phyloP scores from a whole-genome alignment of 179 eudicot species.

The Spinacia oleracea region DNA sequence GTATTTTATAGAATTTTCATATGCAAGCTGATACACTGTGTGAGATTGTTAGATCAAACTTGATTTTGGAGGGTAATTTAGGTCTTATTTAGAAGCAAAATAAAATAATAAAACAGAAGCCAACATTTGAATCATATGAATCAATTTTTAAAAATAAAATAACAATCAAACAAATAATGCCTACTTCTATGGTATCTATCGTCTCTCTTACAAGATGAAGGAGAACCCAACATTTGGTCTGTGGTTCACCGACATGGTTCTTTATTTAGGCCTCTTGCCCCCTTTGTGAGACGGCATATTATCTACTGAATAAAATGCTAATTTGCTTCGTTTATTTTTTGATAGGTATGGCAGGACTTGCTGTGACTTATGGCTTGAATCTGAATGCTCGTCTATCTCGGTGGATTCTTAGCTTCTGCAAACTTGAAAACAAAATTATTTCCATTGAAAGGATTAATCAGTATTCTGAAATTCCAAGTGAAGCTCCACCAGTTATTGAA shows the following conservation, averaged over 20 bases:
- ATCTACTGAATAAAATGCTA: constrained; percentile 15
- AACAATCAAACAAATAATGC: too few species aligned
- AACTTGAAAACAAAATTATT: constrained; percentile 96
- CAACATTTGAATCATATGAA: neutral
- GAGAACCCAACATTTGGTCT: neutral
- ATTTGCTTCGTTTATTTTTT: constrained; percentile 17
- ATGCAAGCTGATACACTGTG: neutral
- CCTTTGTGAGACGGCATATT: neutral
- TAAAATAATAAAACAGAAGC: neutral
- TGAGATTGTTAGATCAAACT: neutral
- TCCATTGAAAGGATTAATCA: constrained; percentile 96
- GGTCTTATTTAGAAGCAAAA: neutral
- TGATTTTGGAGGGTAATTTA: neutral
- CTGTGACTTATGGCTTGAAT: constrained; percentile 93
- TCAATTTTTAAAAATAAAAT: neutral
- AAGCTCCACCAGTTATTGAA: constrained; percentile 85
- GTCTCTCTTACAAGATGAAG: neutral
- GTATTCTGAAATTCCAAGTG: constrained; percentile 81
- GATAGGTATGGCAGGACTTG: constrained; percentile 98
- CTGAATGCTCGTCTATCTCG: constrained; percentile 93
- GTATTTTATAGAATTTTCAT: constrained; percentile 1
- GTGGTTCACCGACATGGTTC: neutral
- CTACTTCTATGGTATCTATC: neutral
- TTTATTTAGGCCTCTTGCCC: neutral
- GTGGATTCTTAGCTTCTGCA: constrained; percentile 98